A percentile compares a stretch with the other conserved stretches of the same genome.
Conservation (phyloP, 345 rosid genomes). For the Salix koriyanagi region DNA sequence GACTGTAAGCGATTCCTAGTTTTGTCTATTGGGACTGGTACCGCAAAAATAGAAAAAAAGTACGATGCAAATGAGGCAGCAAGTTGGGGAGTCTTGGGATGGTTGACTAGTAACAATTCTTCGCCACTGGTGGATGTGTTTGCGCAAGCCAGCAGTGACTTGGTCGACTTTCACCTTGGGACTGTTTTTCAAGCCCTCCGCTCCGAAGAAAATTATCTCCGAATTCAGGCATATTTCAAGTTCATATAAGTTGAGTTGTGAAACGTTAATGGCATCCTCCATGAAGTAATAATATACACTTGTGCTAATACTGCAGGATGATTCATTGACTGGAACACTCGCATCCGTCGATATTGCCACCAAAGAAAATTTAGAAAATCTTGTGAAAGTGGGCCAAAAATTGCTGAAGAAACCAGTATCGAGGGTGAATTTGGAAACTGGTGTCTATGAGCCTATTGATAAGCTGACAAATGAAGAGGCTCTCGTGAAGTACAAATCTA, state of each 20-base stretch:
- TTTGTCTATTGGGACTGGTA: conserved; percentile 62
- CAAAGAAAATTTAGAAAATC: conserved; percentile 36
- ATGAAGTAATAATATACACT: too few relatives aligned
- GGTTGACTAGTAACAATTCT: conserved; percentile 47
- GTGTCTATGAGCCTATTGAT: conserved; percentile 32
- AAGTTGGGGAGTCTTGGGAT: conserved; percentile 59
- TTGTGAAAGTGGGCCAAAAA: conserved; percentile 44
- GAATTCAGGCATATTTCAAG: conserved; percentile 38
- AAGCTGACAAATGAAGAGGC: conserved; percentile 50
- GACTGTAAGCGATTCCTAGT: conserved; percentile 50
- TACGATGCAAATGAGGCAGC: conserved; percentile 44
- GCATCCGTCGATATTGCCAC: conserved; percentile 53
- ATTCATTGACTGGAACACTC: conserved; percentile 48
- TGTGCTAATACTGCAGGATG: neutral
- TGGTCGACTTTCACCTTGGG: conserved; percentile 58
- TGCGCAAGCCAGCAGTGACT: conserved; percentile 56
- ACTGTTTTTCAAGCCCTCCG: conserved; percentile 46
- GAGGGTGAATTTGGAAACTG: conserved; percentile 46
- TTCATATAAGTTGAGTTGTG: neutral
- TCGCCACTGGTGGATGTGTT: conserved; percentile 57
- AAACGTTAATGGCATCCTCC: neutral
- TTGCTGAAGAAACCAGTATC: conserved; percentile 49
- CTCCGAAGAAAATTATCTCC: conserved; percentile 40
- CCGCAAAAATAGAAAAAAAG: conserved; percentile 30
- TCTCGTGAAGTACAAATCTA: conserved; percentile 37